Percentiles rank a stretch among this genome's conserved stretches.
These are phyloP conservation scores for Gyrodon lividus DNA, from an alignment of 768 basidiomycete genomes.

Conservation along the genomic window DNA sequence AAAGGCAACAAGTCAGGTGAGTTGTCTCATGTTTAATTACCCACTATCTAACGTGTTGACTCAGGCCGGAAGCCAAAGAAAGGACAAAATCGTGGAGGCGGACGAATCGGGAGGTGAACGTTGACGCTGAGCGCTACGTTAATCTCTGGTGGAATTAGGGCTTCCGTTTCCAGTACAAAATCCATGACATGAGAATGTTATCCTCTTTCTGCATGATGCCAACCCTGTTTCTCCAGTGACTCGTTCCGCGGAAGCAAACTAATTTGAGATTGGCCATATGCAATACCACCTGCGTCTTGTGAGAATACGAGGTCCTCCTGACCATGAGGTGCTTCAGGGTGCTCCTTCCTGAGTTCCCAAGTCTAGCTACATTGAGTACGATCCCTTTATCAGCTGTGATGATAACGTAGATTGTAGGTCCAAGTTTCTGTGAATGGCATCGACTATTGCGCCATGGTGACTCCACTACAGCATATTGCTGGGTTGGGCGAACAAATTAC, in stretches of 20 bases:
- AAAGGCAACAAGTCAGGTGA: conserved; percentile 14
- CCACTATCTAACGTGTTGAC: conserved; percentile 9
- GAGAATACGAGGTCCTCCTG: neutral
- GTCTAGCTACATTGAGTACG: conserved; percentile 2
- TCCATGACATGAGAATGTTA: conserved; percentile 16
- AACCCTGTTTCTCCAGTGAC: neutral
- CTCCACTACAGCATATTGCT: neutral
- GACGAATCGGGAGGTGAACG: neutral
- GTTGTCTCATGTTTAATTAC: neutral
- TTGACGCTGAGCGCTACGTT: conserved; percentile 2
- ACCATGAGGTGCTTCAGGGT: neutral
- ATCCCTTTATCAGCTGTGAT: conserved; percentile 4
- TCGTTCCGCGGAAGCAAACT: neutral
- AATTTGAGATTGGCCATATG: too few relatives aligned
- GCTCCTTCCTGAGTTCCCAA: neutral
- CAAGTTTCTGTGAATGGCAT: conserved; percentile 23
- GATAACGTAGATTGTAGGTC: conserved; percentile 21
- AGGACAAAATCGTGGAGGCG: neutral
- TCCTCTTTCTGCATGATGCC: conserved; percentile 11
- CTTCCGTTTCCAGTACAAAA: too few relatives aligned
- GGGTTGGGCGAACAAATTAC: neutral
- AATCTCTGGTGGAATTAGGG: neutral
- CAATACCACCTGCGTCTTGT: too few relatives aligned
- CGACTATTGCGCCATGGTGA: neutral
- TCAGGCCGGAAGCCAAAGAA: neutral